A percentile compares a stretch with the other conserved stretches of the same genome.
These are phyloP conservation scores for Telfairia occidentalis DNA, from an alignment of 331 rosid genomes.

Conservation along the genomic window DNA sequence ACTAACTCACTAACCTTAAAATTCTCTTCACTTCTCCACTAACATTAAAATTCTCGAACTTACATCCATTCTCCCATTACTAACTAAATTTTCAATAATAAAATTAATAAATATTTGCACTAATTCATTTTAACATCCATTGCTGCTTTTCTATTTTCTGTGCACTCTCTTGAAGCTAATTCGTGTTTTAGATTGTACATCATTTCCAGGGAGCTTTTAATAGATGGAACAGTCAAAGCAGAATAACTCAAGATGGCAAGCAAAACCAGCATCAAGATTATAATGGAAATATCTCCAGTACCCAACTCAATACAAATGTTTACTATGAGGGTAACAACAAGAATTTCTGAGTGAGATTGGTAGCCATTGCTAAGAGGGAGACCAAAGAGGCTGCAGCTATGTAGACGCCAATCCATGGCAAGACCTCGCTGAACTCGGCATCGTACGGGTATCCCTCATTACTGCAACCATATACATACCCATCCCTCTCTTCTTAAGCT, in stretches of 20 bases:
- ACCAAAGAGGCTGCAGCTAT: conserved; percentile 59
- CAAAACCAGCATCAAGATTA: conserved; percentile 63
- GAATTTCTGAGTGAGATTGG: conserved; percentile 50
- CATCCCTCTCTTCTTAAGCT: conserved; percentile 24
- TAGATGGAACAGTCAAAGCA: conserved; percentile 49
- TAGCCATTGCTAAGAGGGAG: conserved; percentile 48
- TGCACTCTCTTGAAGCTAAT: conserved; percentile 26
- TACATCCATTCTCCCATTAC: too few species aligned
- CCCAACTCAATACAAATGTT: conserved; percentile 65
- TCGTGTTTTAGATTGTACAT: conserved; percentile 30
- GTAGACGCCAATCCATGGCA: conserved; percentile 93
- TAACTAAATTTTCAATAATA: too few species aligned
- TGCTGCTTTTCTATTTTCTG: neutral
- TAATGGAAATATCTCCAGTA: conserved; percentile 53
- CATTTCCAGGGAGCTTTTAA: conserved; percentile 39
- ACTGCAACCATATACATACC: conserved; percentile 39
- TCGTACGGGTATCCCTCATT: conserved; percentile 39
- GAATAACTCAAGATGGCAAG: conserved; percentile 39
- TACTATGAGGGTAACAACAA: conserved; percentile 60
- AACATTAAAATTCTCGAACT: too few species aligned
- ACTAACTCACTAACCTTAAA: too few species aligned
- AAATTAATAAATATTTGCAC: too few species aligned
- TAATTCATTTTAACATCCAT: too few species aligned
- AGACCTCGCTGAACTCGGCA: conserved; percentile 52
- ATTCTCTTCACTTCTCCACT: too few species aligned